A percentile compares a stretch with the other conserved stretches of the same genome.
Conservation (phyloP, 495 filamentous ascomycete genomes). For the Podospora sp. region DNA sequence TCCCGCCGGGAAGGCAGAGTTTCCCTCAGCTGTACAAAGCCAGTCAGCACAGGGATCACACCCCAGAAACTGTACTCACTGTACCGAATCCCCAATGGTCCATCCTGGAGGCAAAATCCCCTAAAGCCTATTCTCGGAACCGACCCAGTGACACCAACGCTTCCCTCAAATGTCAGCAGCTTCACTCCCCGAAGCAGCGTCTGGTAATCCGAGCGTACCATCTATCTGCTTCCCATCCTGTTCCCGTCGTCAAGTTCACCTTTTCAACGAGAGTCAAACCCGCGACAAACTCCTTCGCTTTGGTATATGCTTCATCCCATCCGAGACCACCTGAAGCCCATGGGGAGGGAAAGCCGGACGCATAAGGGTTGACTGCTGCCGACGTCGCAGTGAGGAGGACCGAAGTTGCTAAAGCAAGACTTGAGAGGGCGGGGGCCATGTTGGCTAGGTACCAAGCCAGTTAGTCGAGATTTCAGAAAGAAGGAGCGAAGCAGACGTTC, state of each 20-base stretch:
- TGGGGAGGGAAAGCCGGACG: slow-evolving; percentile 71
- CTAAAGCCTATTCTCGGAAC: slow-evolving; percentile 49
- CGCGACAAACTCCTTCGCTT: slow-evolving; percentile 71
- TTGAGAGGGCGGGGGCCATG: neutral
- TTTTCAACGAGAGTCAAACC: slow-evolving; percentile 83
- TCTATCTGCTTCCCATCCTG: slow-evolving; percentile 69
- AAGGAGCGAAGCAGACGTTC: neutral
- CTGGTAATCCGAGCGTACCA: slow-evolving; percentile 31
- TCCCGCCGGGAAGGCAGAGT: slow-evolving; percentile 72
- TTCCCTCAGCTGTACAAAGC: slow-evolving; percentile 50
- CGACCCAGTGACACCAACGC: slow-evolving; percentile 72
- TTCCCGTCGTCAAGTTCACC: slow-evolving; percentile 80
- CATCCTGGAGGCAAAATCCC: slow-evolving; percentile 54
- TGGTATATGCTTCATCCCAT: slow-evolving; percentile 79
- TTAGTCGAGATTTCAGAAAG: neutral
- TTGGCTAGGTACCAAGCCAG: neutral
- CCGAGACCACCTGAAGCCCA: slow-evolving; percentile 65
- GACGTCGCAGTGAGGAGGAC: slow-evolving; percentile 13
- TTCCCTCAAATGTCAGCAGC: neutral
- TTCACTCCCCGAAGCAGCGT: neutral
- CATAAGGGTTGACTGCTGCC: slow-evolving; percentile 35
- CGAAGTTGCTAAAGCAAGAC: neutral
- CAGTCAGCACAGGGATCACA: neutral
- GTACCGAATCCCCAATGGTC: slow-evolving; percentile 50
- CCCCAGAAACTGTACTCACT: slow-evolving; percentile 26